These are phyloP conservation scores for Fusarium foetens DNA, from an alignment of 2,329 filamentous ascomycete genomes.

Conservation along the genomic window DNA sequence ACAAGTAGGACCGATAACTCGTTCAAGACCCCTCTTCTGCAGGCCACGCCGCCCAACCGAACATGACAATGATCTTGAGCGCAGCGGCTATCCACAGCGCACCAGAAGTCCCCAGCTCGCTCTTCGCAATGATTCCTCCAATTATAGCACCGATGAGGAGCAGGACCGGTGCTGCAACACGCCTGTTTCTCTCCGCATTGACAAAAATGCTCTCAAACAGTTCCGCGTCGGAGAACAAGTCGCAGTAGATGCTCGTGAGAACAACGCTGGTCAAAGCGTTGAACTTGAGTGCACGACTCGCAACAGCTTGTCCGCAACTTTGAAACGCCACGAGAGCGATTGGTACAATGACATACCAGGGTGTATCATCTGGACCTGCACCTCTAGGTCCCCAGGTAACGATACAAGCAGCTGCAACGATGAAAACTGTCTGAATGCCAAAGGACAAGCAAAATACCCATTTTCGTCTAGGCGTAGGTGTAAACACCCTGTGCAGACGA, in stretches of 20 bases:
- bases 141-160: slow-evolving; percentile 61
- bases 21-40: slow-evolving; percentile 50
- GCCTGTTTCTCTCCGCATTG: slow-evolving; percentile 63
- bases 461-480: slow-evolving; percentile 62
- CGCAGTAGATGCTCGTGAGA: slow-evolving; percentile 83
- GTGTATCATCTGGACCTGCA: slow-evolving; percentile 55
- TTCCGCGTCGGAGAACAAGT: slow-evolving; percentile 74
- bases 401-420: slow-evolving; percentile 63
- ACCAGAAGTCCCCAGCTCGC: slow-evolving; percentile 58
- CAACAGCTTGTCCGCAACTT: slow-evolving; percentile 81
- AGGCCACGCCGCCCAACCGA: slow-evolving; percentile 71
- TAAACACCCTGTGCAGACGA: slow-evolving; percentile 69
- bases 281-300: slow-evolving; percentile 74
- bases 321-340: slow-evolving; percentile 79
- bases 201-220: slow-evolving; percentile 52
- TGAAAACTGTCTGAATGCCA: slow-evolving; percentile 60
- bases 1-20: neutral
- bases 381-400: slow-evolving; percentile 59
- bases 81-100: slow-evolving; percentile 69
- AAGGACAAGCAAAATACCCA: slow-evolving; percentile 74
- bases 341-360: slow-evolving; percentile 72
- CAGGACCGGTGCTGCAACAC: slow-evolving; percentile 60
- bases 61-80: slow-evolving; percentile 66
- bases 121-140: slow-evolving; percentile 62
- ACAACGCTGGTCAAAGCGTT: slow-evolving; percentile 81